Conservation (phyloP, 225 moss, liverwort and hornwort genomes). For the Rhytidiadelphus loreus region DNA sequence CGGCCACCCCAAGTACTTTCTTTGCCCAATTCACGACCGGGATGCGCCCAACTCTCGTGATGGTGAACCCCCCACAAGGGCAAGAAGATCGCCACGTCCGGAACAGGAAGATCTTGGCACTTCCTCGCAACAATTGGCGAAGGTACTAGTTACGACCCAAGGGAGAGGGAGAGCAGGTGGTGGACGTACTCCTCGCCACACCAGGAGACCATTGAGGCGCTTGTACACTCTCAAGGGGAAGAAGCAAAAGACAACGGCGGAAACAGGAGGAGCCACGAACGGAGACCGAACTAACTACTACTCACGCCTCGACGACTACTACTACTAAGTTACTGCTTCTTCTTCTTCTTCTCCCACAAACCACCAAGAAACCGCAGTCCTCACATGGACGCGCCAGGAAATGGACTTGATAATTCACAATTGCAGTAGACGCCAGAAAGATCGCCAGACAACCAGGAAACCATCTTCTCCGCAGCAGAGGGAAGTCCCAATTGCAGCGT, state of each 20-base stretch:
- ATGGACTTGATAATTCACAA: constrained; percentile 1
- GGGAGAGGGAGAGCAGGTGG: background rate
- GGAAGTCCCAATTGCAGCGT: background rate
- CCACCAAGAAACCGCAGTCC: background rate
- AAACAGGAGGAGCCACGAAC: background rate
- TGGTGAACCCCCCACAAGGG: background rate
- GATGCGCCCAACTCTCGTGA: background rate
- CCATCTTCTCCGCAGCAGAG: background rate
- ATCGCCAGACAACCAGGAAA: background rate
- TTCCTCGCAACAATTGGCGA: constrained; percentile 7
- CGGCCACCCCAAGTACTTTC: background rate
- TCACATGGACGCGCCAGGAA: constrained; percentile 1
- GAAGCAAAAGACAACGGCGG: background rate
- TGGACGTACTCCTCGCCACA: constrained; percentile 8
- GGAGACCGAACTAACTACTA: background rate
- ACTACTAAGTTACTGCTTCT: background rate
- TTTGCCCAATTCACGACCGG: constrained; percentile 1
- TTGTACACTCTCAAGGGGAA: background rate
- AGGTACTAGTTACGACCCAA: background rate
- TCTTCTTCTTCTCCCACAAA: background rate
- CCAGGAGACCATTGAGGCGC: background rate
- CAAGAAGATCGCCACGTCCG: constrained; percentile 11
- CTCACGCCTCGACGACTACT: background rate
- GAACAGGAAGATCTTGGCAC: constrained; percentile 12
- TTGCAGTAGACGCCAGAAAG: constrained; percentile 10